Evolutionary conservation across 2,329 filamentous ascomycete genomes (phyloP).

Genomic region (Coccinonectria pachysandricola): DNA sequence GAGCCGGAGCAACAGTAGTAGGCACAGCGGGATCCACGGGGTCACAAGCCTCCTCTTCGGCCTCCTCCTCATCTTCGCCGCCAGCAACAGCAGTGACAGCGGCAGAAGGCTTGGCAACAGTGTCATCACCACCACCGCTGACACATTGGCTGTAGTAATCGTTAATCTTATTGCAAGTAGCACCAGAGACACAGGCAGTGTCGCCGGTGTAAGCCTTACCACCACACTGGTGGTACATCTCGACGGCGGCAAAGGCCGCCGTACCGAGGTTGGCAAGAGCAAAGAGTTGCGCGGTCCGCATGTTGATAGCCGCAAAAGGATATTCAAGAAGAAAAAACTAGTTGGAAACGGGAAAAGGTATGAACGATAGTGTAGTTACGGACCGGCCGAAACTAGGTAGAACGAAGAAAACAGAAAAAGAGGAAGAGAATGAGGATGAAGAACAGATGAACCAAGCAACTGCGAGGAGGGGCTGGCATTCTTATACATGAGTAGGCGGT

Average conservation of each 20-base stretch:
- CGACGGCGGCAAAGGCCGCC: constrained; percentile 9
- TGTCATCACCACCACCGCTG: neutral
- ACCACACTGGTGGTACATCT: constrained; percentile 25
- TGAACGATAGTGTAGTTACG: too few species aligned
- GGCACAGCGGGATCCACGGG: too few species aligned
- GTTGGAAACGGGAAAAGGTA: too few species aligned
- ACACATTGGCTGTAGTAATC: constrained; percentile 31
- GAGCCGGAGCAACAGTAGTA: too few species aligned
- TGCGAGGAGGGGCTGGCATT: too few species aligned
- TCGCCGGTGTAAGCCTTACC: constrained; percentile 26
- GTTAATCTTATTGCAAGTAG: constrained; percentile 28
- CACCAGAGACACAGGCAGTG: constrained; percentile 24
- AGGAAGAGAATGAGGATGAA: too few species aligned
- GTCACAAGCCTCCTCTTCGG: constrained; percentile 1
- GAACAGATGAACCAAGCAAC: too few species aligned
- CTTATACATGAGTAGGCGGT: too few species aligned
- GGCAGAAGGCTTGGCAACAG: constrained; percentile 4
- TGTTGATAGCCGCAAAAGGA: too few species aligned
- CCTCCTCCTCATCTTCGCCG: neutral
- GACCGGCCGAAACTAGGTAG: too few species aligned
- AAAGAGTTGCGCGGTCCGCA: constrained; percentile 10
- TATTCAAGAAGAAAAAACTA: too few species aligned
- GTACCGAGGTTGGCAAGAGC: constrained; percentile 11
- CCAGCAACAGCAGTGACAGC: constrained; percentile 1
- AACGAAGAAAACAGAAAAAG: too few species aligned